phyloP scores from a whole-genome alignment of 768 basidiomycete species.

The Leccinellum albellum region DNA sequence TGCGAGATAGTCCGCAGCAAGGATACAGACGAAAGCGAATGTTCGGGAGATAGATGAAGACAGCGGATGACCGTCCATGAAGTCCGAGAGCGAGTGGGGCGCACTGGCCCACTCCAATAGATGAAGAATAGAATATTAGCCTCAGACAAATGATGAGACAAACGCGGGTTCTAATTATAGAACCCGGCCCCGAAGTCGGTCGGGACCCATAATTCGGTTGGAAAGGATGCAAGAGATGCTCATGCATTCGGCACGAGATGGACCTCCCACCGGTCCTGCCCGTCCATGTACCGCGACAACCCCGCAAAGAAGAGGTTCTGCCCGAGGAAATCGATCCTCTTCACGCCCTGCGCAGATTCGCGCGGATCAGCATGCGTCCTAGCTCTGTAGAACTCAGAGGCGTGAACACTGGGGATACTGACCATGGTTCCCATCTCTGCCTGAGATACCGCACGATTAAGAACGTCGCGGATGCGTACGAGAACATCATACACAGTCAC shows the following conservation, averaged over 20 bases:
- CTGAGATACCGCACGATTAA: conserved; percentile 23
- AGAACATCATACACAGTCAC: conserved; percentile 30
- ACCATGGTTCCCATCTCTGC: conserved; percentile 26
- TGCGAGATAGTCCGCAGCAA: conserved; percentile 6
- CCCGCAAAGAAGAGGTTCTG: conserved; percentile 30
- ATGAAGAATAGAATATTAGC: conserved; percentile 17
- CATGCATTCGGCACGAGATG: conserved; percentile 19
- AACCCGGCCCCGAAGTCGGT: conserved; percentile 7
- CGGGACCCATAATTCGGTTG: conserved; percentile 9
- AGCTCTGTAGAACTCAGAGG: conserved; percentile 29
- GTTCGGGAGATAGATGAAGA: not conserved
- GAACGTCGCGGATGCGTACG: conserved; percentile 24
- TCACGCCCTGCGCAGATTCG: conserved; percentile 38
- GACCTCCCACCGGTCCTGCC: conserved; percentile 30
- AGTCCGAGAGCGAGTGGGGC: conserved; percentile 7
- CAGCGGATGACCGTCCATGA: conserved; percentile 12
- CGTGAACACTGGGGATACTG: conserved; percentile 15
- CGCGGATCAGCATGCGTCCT: conserved; percentile 28
- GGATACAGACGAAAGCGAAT: conserved; percentile 12
- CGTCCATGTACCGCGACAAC: conserved; percentile 23
- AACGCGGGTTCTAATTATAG: conserved; percentile 11
- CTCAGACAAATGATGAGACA: not conserved
- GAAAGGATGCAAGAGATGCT: not conserved
- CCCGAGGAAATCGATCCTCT: conserved; percentile 38
- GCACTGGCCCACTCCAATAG: conserved; percentile 1